Percentiles rank a stretch among this genome's conserved stretches.
phyloP scores from a whole-genome alignment of 805 yeast genomes.

The Starmera pachycereana region DNA sequence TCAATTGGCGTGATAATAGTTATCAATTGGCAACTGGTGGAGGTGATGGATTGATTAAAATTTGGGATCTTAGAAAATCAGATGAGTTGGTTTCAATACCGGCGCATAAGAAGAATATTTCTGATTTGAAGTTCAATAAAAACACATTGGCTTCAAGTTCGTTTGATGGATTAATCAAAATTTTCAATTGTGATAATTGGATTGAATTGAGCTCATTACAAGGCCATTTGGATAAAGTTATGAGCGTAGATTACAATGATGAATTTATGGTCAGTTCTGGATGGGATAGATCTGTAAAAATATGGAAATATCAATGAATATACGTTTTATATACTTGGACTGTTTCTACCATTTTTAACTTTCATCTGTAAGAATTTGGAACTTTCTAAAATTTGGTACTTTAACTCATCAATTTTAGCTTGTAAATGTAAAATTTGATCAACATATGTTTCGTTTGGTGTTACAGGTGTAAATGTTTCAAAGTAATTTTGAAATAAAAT shows the following conservation, averaged over 20 bases:
- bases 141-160: constrained; percentile 46
- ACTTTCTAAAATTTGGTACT: too few relatives aligned
- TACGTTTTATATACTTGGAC: constrained; percentile 6
- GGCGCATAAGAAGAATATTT: constrained; percentile 66
- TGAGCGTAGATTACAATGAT: constrained; percentile 54
- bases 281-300: constrained; percentile 74
- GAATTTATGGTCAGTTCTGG: constrained; percentile 50
- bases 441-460: too few relatives aligned
- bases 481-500: constrained; percentile 10
- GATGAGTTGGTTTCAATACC: constrained; percentile 39
- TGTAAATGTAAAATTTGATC: too few relatives aligned
- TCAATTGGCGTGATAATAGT: constrained; percentile 74
- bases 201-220: constrained; percentile 36
- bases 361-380: constrained; percentile 1
- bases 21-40: constrained; percentile 72
- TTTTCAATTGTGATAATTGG: constrained; percentile 71
- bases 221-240: constrained; percentile 58
- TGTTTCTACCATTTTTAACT: constrained; percentile 10
- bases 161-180: constrained; percentile 58
- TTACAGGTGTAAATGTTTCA: constrained; percentile 3
- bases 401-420: too few relatives aligned
- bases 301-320: constrained; percentile 34
- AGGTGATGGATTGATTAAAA: constrained; percentile 66
- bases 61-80: constrained; percentile 76
- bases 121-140: constrained; percentile 44